phyloP scores from a whole-genome alignment of 2,329 filamentous ascomycete genomes.

The Penicillium thymicola region DNA sequence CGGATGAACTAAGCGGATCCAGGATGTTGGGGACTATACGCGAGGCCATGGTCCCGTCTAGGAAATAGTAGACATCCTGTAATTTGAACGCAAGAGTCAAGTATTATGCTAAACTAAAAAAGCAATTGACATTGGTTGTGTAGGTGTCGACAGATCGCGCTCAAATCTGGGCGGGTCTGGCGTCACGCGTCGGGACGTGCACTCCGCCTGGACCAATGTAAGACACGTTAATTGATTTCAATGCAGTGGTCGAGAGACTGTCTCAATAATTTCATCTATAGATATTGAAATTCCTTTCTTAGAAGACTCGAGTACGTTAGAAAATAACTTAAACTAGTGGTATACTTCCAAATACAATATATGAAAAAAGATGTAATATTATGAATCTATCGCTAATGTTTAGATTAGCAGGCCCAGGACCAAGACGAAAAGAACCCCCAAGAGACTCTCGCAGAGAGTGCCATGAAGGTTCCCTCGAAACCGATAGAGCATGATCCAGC shows the following conservation, averaged over 20 bases:
- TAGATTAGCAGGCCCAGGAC: constrained; percentile 33
- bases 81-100: not conserved
- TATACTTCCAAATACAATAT: not conserved
- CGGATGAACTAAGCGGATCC: constrained; percentile 33
- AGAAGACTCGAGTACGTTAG: not conserved
- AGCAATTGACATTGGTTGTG: constrained; percentile 6
- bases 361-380: constrained; percentile 11
- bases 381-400: constrained; percentile 37
- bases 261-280: not conserved
- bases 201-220: constrained; percentile 3
- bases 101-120: constrained; percentile 7
- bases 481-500: constrained; percentile 4
- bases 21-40: constrained; percentile 29
- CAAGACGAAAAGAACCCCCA: constrained; percentile 6
- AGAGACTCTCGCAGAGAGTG: constrained; percentile 4
- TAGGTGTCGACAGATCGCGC: constrained; percentile 11
- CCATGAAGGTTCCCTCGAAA: constrained; percentile 4
- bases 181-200: constrained; percentile 28
- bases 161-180: constrained; percentile 17
- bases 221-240: not conserved
- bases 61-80: constrained; percentile 21
- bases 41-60: constrained; percentile 39
- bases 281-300: not conserved
- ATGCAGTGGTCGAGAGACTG: not conserved
- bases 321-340: not conserved